A percentile compares a stretch with the other conserved stretches of the same genome.
phyloP scores from a whole-genome alignment of 495 filamentous ascomycete species.

The Pseudoneurospora amorphoporcata region DNA sequence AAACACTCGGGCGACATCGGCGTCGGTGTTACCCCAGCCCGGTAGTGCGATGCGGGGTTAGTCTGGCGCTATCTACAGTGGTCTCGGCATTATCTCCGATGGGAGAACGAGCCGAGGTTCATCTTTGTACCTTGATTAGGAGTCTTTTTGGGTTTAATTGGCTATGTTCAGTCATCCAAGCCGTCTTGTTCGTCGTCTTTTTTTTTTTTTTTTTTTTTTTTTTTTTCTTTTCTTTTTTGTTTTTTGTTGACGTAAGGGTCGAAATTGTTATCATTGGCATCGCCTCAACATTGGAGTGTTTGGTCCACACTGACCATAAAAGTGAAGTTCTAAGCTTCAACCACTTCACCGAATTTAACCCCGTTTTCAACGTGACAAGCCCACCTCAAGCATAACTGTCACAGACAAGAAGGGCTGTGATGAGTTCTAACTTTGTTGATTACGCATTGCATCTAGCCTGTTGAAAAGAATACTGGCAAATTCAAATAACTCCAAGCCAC shows the following conservation, averaged over 20 bases:
- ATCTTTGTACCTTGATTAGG: too few species aligned
- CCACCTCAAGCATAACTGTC: too few species aligned
- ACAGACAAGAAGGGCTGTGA: too few species aligned
- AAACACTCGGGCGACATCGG: not conserved
- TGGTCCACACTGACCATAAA: not conserved
- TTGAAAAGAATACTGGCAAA: not conserved
- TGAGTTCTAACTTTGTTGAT: not conserved
- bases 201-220: too few species aligned
- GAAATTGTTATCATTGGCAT: too few species aligned
- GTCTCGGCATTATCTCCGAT: not conserved
- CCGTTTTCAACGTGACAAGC: too few species aligned
- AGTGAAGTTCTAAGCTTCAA: not conserved
- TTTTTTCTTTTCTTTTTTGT: too few species aligned
- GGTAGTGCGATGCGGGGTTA: not conserved
- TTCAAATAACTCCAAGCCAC: not conserved
- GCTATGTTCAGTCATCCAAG: too few species aligned
- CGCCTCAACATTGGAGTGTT: too few species aligned
- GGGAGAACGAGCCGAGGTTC: not conserved
- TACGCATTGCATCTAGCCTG: not conserved
- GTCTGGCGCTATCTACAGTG: not conserved
- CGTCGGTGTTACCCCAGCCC: not conserved
- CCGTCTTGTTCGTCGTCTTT: too few species aligned
- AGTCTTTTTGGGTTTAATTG: too few species aligned
- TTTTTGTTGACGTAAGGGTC: not conserved
- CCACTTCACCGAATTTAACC: not conserved